phyloP scores from a whole-genome alignment of 345 rosid genomes.

The Eucalyptus lansdowneana region DNA sequence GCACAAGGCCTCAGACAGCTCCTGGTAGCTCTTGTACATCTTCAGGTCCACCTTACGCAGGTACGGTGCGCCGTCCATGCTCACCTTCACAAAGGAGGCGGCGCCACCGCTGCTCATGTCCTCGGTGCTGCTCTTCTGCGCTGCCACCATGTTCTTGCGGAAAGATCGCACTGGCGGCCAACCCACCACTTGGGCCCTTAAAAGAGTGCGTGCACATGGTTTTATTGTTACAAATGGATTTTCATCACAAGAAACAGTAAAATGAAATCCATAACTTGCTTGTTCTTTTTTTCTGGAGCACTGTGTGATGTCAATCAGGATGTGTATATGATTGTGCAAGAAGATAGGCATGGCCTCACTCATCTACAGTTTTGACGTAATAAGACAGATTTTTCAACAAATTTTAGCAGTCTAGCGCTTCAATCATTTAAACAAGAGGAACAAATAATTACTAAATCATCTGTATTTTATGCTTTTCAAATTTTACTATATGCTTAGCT shows the following conservation, averaged over 20 bases:
- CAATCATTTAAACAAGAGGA: background rate
- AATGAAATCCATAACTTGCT: background rate
- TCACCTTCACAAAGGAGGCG: conserved; percentile 68
- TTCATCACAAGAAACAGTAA: background rate
- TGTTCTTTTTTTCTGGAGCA: background rate
- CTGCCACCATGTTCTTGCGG: conserved; percentile 55
- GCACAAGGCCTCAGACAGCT: conserved; percentile 54
- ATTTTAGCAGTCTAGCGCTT: background rate
- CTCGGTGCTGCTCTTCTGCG: conserved; percentile 17
- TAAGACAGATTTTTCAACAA: background rate
- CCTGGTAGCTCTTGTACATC: conserved; percentile 55
- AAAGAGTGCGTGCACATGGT: background rate
- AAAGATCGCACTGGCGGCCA: conserved; percentile 96
- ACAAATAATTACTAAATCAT: background rate
- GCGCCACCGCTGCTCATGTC: background rate
- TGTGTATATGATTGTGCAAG: background rate
- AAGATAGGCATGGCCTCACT: background rate
- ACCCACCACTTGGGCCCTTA: conserved; percentile 84
- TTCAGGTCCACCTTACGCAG: conserved; percentile 79
- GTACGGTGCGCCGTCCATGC: conserved; percentile 95
- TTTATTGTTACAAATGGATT: background rate
- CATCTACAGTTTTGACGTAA: background rate
- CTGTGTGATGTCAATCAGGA: background rate
- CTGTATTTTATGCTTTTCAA: background rate
- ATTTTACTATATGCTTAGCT: background rate